These are phyloP conservation scores for Linderniella brevidens DNA, from an alignment of 257 asterid species.

Conservation along the genomic window DNA sequence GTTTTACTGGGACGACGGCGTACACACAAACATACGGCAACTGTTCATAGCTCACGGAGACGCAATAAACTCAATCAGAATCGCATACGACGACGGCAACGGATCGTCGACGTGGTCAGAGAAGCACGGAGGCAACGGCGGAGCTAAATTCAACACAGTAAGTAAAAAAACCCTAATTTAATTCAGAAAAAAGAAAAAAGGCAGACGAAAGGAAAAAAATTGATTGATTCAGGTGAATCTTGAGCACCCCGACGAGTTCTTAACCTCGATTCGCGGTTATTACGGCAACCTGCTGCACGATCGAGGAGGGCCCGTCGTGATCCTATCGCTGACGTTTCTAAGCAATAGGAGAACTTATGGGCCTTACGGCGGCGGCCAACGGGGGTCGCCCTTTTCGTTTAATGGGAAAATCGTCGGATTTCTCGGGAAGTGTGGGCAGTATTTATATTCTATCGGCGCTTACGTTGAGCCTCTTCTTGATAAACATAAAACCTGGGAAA, in stretches of 20 bases:
- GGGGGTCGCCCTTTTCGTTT: constrained; percentile 41
- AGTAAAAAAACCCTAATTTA: constrained; percentile 2
- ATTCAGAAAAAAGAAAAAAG: too few relatives aligned
- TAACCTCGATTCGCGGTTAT: constrained; percentile 44
- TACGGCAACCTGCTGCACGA: constrained; percentile 42
- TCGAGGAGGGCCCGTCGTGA: constrained; percentile 31
- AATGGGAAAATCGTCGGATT: constrained; percentile 59
- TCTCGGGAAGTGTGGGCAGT: constrained; percentile 59
- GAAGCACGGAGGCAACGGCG: constrained; percentile 67
- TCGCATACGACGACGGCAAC: constrained; percentile 37
- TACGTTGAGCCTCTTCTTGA: constrained; percentile 32
- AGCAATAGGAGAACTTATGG: constrained; percentile 52
- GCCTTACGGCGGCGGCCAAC: constrained; percentile 58
- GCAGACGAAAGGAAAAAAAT: background rate
- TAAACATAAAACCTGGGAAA: constrained; percentile 8
- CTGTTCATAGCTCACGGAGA: constrained; percentile 53
- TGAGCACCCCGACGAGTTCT: constrained; percentile 53
- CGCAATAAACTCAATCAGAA: constrained; percentile 41
- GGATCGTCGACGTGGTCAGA: constrained; percentile 57
- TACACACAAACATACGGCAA: constrained; percentile 32
- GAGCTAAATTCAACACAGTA: constrained; percentile 38
- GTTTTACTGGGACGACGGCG: constrained; percentile 65
- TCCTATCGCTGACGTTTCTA: constrained; percentile 45
- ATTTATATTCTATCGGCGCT: constrained; percentile 52
- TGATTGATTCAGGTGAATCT: constrained; percentile 31